Percentiles rank a stretch among this genome's conserved stretches.
Evolutionary conservation across 163 green algal species (phyloP).

Genomic region (Picocystis sp.): DNA sequence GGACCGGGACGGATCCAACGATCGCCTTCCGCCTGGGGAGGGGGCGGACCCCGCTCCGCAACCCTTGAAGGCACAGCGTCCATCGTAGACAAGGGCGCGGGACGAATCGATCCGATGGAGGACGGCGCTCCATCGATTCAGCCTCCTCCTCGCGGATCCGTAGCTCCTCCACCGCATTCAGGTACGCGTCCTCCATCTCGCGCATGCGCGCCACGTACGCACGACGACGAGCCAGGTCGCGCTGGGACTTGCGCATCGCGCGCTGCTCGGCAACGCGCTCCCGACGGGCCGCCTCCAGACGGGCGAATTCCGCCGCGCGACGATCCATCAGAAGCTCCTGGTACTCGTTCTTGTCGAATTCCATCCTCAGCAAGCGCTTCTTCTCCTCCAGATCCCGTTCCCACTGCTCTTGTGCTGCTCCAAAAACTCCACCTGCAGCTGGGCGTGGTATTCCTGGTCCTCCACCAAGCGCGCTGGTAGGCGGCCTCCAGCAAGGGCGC

Average conservation of each 20-base stretch:
- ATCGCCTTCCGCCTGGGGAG: too few relatives aligned
- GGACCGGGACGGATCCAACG: too few relatives aligned
- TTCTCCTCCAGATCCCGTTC: constrained; percentile 74
- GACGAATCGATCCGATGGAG: too few relatives aligned
- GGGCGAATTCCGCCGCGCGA: constrained; percentile 71
- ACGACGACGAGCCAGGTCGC: constrained; percentile 9
- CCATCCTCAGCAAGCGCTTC: constrained; percentile 46
- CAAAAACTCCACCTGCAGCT: constrained; percentile 10
- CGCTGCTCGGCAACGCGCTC: constrained; percentile 37
- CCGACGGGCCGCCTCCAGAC: constrained; percentile 34
- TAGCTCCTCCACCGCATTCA: background rate
- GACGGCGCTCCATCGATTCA: background rate
- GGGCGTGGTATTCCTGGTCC: constrained; percentile 22
- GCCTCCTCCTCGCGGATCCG: constrained; percentile 3
- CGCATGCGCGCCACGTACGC: constrained; percentile 2
- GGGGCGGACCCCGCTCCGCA: too few relatives aligned
- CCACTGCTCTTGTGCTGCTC: constrained; percentile 49
- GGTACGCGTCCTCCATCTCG: background rate
- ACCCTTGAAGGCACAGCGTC: too few relatives aligned
- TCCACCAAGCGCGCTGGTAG: constrained; percentile 28
- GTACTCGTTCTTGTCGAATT: constrained; percentile 31
- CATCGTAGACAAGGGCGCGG: too few relatives aligned
- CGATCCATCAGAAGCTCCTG: constrained; percentile 45
- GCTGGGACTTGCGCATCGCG: constrained; percentile 23
- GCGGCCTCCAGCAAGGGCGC: constrained; percentile 44